Base-by-base conservation (phyloP, 2,329 filamentous ascomycete species). In the Pseudogymnoascus sp. region DNA sequence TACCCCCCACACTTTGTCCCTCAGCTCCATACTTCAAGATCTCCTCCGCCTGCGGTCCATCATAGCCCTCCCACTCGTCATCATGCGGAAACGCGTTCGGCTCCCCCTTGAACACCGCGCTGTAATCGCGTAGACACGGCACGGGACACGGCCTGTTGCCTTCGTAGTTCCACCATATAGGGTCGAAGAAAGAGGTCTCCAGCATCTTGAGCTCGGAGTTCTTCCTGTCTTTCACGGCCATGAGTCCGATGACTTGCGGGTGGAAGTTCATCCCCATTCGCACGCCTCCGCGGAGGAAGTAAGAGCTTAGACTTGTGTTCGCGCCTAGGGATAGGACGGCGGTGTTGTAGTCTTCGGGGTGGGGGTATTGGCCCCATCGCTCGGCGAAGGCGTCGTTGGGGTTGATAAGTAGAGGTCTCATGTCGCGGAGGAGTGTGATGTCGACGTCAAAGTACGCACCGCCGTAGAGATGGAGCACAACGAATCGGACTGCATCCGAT, bases 211-310 rank as follows among this genome's bases (percentile, higher is more conserved):
- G 79, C 63, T 84, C 81, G 3, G 78, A 76, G 63, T 82, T 81
- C 56, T 80, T 76, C 3, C 77, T 77, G 64, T 84, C 82, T 67
- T 83, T 83, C 74, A 81, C 82, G 2, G 81, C 79, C 79, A 84
- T 83, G 56, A 81, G 77, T 2, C 82, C 81, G 23, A 84, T 76
- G 4, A 84, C 78, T 16, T 80, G 75, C 1, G 82, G 82, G 63
- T 84, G 82, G 70, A 83, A 84, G 65, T 84, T 84, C 65, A 84
- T 75, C 2, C 81, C 81, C 82, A 84, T 84, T 59, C 82, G 75
- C 8, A 84, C 80, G 34, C 81, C 82, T 36, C 82, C 82, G 42
- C 80, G 79, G 18, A 84, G 74, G 1, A 84, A 74, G 65, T 84
- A 83, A 0, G 80, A 81, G 0, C 80, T 83, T 1, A 84, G 74